A percentile compares a stretch with the other conserved stretches of the same genome.
These are phyloP conservation scores for Lonicera japonica DNA, from an alignment of 129 eudicot species.

Conservation along the genomic window DNA sequence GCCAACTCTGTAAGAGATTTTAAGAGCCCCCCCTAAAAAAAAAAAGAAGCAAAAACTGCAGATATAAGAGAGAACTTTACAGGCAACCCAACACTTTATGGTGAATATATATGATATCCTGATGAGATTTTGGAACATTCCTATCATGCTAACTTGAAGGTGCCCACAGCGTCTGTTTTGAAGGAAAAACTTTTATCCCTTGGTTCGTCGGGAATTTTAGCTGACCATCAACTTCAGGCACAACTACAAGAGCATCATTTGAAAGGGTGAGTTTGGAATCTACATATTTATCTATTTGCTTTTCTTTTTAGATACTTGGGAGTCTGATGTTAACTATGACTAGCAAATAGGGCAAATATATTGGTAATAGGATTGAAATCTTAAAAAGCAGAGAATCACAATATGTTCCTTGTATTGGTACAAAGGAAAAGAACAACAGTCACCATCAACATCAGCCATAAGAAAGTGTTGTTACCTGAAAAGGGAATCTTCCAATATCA, in stretches of 20 bases:
- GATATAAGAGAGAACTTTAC: not conserved
- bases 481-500: too few relatives aligned
- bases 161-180: constrained; percentile 73
- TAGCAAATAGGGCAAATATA: not conserved
- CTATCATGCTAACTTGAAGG: constrained; percentile 22
- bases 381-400: not conserved
- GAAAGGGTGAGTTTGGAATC: constrained; percentile 68
- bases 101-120: not conserved
- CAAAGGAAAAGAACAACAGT: too few relatives aligned
- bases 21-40: too few relatives aligned
- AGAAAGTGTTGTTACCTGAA: too few relatives aligned
- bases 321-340: not conserved
- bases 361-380: not conserved
- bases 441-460: too few relatives aligned
- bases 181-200: constrained; percentile 96
- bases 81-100: not conserved
- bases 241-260: constrained; percentile 92
- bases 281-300: not conserved
- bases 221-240: constrained; percentile 97
- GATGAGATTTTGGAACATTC: not conserved
- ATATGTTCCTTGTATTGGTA: too few relatives aligned
- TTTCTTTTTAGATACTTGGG: not conserved
- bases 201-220: constrained; percentile 94
- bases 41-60: too few relatives aligned
- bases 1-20: too few relatives aligned